phyloP scores from a whole-genome alignment of 306 rosid genomes.

The Castanea crenata region DNA sequence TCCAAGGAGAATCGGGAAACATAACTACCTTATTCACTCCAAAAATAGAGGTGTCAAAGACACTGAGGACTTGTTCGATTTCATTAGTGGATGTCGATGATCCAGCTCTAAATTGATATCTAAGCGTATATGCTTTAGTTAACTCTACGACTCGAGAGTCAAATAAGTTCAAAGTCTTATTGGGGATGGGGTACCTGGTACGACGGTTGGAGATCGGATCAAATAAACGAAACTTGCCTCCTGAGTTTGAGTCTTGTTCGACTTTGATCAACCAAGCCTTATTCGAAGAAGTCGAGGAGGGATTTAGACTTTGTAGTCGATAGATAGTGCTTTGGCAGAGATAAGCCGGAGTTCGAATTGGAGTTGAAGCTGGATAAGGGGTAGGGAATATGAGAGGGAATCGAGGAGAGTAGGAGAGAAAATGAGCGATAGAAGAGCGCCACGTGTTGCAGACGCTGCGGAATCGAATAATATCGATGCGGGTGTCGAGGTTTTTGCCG shows the following conservation, averaged over 20 bases:
- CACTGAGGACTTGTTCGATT: background rate
- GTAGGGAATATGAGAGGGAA: constrained; percentile 19
- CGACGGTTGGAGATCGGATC: constrained; percentile 34
- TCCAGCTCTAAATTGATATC: background rate
- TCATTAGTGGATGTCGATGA: background rate
- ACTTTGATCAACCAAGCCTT: constrained; percentile 44
- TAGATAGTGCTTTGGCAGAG: constrained; percentile 31
- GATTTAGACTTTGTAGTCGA: constrained; percentile 22
- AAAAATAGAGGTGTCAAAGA: background rate
- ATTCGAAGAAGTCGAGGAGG: constrained; percentile 4
- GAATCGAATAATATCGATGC: constrained; percentile 36
- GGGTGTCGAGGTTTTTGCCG: constrained; percentile 17
- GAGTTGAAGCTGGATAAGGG: background rate
- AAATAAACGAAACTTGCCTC: constrained; percentile 19
- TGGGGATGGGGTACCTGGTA: background rate
- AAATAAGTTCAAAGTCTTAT: constrained; percentile 23
- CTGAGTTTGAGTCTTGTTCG: constrained; percentile 12
- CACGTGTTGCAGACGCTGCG: constrained; percentile 42
- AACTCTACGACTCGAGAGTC: constrained; percentile 31
- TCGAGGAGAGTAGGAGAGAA: background rate
- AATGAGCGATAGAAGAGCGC: constrained; percentile 32
- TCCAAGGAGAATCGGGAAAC: constrained; percentile 37
- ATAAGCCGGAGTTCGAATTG: background rate
- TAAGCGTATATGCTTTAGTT: constrained; percentile 34
- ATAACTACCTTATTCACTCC: constrained; percentile 40